Conservation (phyloP, 2,329 filamentous ascomycete genomes). For the Calonectria leucothoes region DNA sequence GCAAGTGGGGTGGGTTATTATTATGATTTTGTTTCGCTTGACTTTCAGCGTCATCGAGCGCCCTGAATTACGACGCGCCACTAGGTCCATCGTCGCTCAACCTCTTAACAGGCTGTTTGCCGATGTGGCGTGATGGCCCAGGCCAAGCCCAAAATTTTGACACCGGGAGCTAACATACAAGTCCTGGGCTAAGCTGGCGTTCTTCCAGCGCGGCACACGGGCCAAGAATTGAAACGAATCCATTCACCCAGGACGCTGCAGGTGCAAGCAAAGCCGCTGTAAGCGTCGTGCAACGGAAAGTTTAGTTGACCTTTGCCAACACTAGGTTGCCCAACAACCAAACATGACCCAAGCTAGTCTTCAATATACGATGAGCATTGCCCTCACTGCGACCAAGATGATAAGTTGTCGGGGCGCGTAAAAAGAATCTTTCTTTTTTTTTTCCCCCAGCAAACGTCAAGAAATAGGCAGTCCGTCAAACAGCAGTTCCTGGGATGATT, state of each 20-base stretch:
- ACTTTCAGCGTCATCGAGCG: background rate
- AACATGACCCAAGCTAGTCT: background rate
- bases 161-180: background rate
- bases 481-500: background rate
- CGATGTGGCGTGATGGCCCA: slow-evolving; percentile 6
- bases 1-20: background rate
- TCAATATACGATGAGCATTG: background rate
- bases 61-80: background rate
- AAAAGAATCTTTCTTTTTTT: too few species aligned
- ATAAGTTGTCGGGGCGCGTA: background rate
- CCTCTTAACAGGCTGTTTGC: background rate
- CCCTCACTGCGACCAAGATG: background rate
- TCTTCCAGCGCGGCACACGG: background rate
- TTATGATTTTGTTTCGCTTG: background rate
- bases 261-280: background rate
- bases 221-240: background rate
- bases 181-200: background rate
- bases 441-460: background rate
- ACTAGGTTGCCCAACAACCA: background rate
- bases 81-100: background rate
- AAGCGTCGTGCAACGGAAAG: background rate
- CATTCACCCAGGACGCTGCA: background rate
- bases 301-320: background rate
- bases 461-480: background rate
- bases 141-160: background rate